Percentiles rank a stretch among this genome's conserved stretches.
Conservation (phyloP, 2,329 filamentous ascomycete species). For the Stachybotrys elegans region DNA sequence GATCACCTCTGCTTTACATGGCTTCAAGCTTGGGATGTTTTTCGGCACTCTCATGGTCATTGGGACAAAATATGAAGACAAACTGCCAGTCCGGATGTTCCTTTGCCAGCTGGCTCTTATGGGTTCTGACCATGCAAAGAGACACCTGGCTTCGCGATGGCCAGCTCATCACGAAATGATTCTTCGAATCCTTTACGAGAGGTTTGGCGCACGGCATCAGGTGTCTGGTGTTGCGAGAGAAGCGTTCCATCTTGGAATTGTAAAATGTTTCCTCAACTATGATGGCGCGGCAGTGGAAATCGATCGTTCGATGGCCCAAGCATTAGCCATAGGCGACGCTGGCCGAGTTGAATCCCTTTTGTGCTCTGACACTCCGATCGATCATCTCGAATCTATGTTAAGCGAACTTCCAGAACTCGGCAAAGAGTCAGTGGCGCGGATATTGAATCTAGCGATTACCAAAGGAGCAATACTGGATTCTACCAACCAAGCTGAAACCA, state of each 20-base stretch:
- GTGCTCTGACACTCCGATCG: neutral
- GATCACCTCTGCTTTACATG: neutral
- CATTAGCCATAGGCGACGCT: neutral
- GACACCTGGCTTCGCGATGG: neutral
- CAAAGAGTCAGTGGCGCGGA: neutral
- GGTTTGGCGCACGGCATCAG: neutral
- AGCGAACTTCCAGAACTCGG: neutral
- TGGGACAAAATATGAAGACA: neutral
- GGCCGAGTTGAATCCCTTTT: neutral
- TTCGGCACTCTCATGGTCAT: neutral
- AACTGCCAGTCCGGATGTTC: neutral
- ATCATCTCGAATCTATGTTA: too few species aligned
- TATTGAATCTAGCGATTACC: neutral
- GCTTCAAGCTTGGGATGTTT: neutral
- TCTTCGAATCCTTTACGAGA: neutral
- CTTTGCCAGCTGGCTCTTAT: neutral
- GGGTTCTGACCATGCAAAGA: neutral
- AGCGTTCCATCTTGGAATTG: neutral
- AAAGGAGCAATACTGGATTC: neutral
- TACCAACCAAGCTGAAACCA: neutral
- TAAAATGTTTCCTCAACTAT: neutral
- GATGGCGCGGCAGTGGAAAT: neutral
- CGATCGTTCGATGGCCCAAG: neutral
- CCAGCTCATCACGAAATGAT: neutral
- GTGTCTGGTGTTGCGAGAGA: neutral